These are phyloP conservation scores for Pythium pyrilobum DNA, from an alignment of 352 stramenopile genomes.

Conservation along the genomic window DNA sequence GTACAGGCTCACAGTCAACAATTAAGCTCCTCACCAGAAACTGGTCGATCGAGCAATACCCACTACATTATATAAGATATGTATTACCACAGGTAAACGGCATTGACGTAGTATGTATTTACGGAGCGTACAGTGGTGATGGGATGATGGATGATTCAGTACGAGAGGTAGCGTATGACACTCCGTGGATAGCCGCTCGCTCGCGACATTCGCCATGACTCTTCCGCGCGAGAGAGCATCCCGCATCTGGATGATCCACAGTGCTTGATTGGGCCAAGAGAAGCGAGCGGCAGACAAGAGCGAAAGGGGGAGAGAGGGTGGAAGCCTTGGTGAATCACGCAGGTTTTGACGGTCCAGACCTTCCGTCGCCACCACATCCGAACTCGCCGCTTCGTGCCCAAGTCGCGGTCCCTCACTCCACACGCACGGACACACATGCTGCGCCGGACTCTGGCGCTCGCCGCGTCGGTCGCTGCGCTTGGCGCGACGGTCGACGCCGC, in stretches of 20 bases:
- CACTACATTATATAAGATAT: background rate
- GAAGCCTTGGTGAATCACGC: too few species aligned
- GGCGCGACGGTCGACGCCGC: background rate
- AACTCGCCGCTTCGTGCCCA: background rate
- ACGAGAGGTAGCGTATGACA: slow-evolving; percentile 16
- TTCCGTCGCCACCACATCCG: slow-evolving; percentile 4
- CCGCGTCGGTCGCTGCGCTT: background rate
- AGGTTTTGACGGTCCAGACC: too few species aligned
- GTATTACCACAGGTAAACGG: too few species aligned
- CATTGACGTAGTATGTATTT: too few species aligned
- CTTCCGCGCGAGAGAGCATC: background rate
- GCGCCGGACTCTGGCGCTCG: slow-evolving; percentile 3
- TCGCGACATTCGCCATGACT: slow-evolving; percentile 10
- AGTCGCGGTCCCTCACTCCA: background rate
- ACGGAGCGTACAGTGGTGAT: background rate
- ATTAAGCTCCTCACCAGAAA: too few species aligned
- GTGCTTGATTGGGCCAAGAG: background rate
- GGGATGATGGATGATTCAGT: slow-evolving; percentile 13
- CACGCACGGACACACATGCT: slow-evolving; percentile 1
- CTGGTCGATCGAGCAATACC: too few species aligned
- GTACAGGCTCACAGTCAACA: too few species aligned
- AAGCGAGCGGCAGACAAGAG: background rate
- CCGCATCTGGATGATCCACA: background rate
- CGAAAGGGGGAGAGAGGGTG: too few species aligned
- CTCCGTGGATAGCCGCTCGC: background rate